Evolutionary conservation across 345 rosid species (phyloP), one percentile per base, ranked within the genome.

Genomic region (Syzygium grande): DNA sequence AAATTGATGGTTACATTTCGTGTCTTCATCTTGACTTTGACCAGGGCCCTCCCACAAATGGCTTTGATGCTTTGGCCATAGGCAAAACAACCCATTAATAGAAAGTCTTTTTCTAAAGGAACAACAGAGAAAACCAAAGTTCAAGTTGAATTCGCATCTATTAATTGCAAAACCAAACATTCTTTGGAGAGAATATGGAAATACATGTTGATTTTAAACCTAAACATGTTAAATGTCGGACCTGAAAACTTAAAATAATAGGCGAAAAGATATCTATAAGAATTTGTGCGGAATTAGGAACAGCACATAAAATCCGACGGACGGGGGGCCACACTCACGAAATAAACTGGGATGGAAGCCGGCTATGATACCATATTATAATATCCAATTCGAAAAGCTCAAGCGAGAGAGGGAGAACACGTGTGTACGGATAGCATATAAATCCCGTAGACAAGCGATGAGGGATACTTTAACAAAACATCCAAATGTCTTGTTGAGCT

Each of bases 361-460:
- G 0, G 13, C 1, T 30, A 12, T 30, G 11, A 34, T 68, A 68
- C 25, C 2, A 34, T 9, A 11, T 16, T 68, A 34, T 0, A 17
- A 34, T 68, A 68, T 68, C 0, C 7, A 34, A 34, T 34, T 21
- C 2, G 0, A 0, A 61, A 68, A 34, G 23, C 25, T 17, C 11
- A 68, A 34, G 7, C 11, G 2, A 1, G 19, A 34, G 46, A 34
- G 46, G 25, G 27, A 56, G 61, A 23, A 23, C 11, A 56, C 5
- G 11, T 56, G 13, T 34, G 46, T 4, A 68, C 1, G 46, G 23
- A 68, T 13, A 34, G 46, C 6, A 30, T 29, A 34, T 68, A 34
- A 19, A 68, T 68, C 0, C 0, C 0, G 4, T 68, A 34, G 7
- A 68, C 12, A 34, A 34, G 80, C 7, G 0, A 34, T 3, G 34